Percentiles rank a stretch among this genome's conserved stretches.
Evolutionary conservation across 2,329 filamentous ascomycete species (phyloP).

Genomic region (Pezizomycotina sp.): DNA sequence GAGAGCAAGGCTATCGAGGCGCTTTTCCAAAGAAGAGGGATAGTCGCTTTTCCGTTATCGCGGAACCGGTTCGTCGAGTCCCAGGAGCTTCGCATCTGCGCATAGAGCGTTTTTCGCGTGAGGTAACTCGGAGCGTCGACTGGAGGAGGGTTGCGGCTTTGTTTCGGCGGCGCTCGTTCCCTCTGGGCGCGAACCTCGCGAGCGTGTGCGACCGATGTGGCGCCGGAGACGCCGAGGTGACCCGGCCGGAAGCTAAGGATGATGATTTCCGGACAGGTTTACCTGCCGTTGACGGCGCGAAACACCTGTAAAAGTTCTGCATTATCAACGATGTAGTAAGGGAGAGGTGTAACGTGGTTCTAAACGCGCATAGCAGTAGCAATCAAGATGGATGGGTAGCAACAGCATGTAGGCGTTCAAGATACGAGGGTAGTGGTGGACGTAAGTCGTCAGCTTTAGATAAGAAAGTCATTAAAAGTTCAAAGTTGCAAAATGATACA

Average conservation of each 20-base stretch:
- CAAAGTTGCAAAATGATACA: too few species aligned
- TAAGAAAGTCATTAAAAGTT: too few species aligned
- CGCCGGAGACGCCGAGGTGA: not conserved
- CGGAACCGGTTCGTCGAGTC: conserved; percentile 6
- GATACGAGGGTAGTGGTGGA: too few species aligned
- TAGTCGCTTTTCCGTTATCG: too few species aligned
- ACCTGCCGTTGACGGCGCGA: conserved; percentile 77
- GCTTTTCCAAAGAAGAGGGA: not conserved
- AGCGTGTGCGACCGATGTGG: conserved; percentile 3
- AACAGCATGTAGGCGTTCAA: too few species aligned
- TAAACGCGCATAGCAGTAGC: too few species aligned
- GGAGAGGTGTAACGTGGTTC: not conserved
- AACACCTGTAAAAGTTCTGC: conserved; percentile 75
- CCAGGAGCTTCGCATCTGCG: conserved; percentile 3
- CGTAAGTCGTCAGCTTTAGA: too few species aligned
- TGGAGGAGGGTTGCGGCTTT: conserved; percentile 11
- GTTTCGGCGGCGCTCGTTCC: conserved; percentile 10
- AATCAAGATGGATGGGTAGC: too few species aligned
- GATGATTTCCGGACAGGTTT: conserved; percentile 59
- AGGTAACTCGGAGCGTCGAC: conserved; percentile 8
- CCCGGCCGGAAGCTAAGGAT: not conserved
- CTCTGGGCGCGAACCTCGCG: conserved; percentile 11
- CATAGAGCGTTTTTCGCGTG: conserved; percentile 1
- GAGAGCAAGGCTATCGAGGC: conserved; percentile 5
- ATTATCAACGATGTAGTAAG: conserved; percentile 48